These are phyloP conservation scores for Nannochloropsis gaditana DNA, from an alignment of 108 stramenopile species.

Conservation along the genomic window DNA sequence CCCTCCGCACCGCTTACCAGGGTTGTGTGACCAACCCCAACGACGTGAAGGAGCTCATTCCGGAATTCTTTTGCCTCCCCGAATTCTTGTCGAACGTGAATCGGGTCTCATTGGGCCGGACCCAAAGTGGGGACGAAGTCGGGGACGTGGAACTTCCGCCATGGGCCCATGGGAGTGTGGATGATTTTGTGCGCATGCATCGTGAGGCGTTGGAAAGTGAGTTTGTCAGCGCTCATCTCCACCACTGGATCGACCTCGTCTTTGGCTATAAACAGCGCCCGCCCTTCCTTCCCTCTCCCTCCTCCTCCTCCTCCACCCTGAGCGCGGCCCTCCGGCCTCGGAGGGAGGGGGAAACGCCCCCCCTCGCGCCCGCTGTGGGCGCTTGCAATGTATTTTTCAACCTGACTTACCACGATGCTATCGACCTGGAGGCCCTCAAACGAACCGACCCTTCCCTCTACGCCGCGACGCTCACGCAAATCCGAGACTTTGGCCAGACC, in stretches of 20 bases:
- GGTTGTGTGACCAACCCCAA: conserved; percentile 42
- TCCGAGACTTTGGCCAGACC: background rate
- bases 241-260: conserved; percentile 92
- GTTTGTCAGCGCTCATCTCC: conserved; percentile 72
- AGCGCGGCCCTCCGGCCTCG: background rate
- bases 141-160: conserved; percentile 81
- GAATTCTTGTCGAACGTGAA: conserved; percentile 1
- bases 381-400: conserved; percentile 89
- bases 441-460: conserved; percentile 31
- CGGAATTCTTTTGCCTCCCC: conserved; percentile 70
- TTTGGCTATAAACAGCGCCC: conserved; percentile 84
- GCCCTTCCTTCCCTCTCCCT: conserved; percentile 9
- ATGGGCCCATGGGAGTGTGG: conserved; percentile 78
- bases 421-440: conserved; percentile 32
- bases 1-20: conserved; percentile 35
- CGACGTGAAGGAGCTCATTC: conserved; percentile 72
- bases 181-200: conserved; percentile 81
- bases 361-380: conserved; percentile 62
- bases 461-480: background rate
- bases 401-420: conserved; percentile 84
- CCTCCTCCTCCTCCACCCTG: background rate
- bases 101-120: background rate
- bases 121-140: conserved; percentile 43
- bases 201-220: conserved; percentile 67
- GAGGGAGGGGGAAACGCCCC: conserved; percentile 44